phyloP scores from a whole-genome alignment of 2,329 filamentous ascomycete genomes.

The Pyrenophora graminea region DNA sequence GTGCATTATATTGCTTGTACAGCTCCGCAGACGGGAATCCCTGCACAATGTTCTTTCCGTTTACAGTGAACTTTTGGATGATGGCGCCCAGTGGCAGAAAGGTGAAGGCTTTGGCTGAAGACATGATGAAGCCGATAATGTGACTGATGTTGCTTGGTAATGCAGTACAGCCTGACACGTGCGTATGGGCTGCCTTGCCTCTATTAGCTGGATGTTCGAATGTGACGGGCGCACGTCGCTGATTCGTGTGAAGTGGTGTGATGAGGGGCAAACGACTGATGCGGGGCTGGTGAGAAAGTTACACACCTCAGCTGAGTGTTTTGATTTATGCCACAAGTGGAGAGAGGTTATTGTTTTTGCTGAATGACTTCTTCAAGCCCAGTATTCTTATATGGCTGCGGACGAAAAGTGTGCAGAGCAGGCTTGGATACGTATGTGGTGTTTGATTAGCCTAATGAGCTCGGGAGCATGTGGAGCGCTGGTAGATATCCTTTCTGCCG shows the following conservation, averaged over 20 bases:
- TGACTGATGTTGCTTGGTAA: slow-evolving; percentile 4
- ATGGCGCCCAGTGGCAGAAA: slow-evolving; percentile 79
- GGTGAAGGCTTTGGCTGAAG: slow-evolving; percentile 46
- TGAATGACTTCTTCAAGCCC: slow-evolving; percentile 3
- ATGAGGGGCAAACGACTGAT: slow-evolving; percentile 19
- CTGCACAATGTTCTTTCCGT: slow-evolving; percentile 83
- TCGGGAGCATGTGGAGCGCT: slow-evolving; percentile 10
- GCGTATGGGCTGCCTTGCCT: slow-evolving; percentile 6
- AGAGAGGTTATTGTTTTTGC: neutral
- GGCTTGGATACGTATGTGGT: slow-evolving; percentile 8
- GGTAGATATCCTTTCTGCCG: slow-evolving; percentile 15
- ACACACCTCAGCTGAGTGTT: slow-evolving; percentile 21
- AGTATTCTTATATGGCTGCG: neutral
- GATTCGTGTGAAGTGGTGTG: slow-evolving; percentile 7
- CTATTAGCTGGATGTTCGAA: slow-evolving; percentile 6
- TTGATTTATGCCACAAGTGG: neutral
- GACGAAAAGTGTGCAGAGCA: slow-evolving; percentile 2
- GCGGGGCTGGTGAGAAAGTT: slow-evolving; percentile 19
- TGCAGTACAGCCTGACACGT: neutral
- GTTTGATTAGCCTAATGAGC: slow-evolving; percentile 42
- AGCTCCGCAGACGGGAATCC: slow-evolving; percentile 76
- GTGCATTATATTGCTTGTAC: slow-evolving; percentile 74
- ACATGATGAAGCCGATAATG: slow-evolving; percentile 26
- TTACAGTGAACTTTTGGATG: slow-evolving; percentile 79
- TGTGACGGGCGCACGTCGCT: neutral